A percentile compares a stretch with the other conserved stretches of the same genome.
These are phyloP conservation scores for Alternaria postmessia DNA, from an alignment of 2,329 filamentous ascomycete species.

Conservation along the genomic window DNA sequence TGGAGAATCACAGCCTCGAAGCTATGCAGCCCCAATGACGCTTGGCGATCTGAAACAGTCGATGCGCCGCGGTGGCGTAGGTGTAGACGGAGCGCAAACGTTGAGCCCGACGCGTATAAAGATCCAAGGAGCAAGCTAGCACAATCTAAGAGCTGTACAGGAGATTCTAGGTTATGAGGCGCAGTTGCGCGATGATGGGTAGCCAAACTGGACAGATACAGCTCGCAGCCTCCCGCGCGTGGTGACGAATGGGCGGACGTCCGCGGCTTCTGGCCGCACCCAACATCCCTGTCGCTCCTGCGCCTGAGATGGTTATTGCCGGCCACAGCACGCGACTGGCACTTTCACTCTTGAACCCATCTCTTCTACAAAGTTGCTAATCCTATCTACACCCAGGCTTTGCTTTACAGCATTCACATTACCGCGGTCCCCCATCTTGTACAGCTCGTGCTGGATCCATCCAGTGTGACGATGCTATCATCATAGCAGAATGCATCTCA, in stretches of 20 bases:
- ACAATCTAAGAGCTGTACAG: background rate
- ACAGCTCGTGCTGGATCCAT: too few species aligned
- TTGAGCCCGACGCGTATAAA: background rate
- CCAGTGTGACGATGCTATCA: too few species aligned
- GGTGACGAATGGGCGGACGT: slow-evolving; percentile 20
- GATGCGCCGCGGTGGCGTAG: slow-evolving; percentile 32
- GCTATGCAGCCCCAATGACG: slow-evolving; percentile 31
- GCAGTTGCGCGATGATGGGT: slow-evolving; percentile 9
- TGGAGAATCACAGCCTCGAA: slow-evolving; percentile 42
- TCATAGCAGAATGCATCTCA: too few species aligned
- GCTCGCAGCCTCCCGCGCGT: slow-evolving; percentile 16
- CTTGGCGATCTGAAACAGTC: slow-evolving; percentile 46
- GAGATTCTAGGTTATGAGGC: background rate
- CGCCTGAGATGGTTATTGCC: slow-evolving; percentile 3
- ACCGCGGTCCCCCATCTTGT: too few species aligned
- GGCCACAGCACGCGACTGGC: background rate
- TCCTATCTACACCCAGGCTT: too few species aligned
- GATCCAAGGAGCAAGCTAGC: background rate
- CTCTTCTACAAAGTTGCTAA: too few species aligned
- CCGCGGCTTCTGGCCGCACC: slow-evolving; percentile 18
- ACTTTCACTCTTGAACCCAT: background rate
- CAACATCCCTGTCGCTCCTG: slow-evolving; percentile 4
- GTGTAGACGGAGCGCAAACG: background rate
- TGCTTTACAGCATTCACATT: too few species aligned
- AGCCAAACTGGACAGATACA: slow-evolving; percentile 16